Evolutionary conservation across 371 early-diverging fungal species (phyloP).

Genomic region (Zancudomyces culisetae): DNA sequence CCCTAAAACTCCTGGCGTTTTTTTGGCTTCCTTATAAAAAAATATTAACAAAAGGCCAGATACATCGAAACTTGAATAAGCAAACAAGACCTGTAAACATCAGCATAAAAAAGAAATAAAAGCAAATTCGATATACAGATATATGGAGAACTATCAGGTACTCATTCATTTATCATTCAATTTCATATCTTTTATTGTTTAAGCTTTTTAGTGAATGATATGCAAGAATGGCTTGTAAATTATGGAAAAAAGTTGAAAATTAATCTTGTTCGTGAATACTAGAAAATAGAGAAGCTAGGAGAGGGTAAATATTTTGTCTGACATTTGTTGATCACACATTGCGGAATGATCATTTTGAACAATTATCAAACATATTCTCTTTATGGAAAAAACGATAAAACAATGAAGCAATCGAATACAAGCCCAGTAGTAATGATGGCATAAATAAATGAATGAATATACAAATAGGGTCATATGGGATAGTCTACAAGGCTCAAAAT

Average conservation of each 20-base stretch:
- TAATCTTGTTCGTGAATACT: slow-evolving; percentile 3
- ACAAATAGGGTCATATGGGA: slow-evolving; percentile 68
- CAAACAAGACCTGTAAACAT: no score
- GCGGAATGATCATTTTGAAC: no score
- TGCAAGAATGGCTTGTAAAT: background rate
- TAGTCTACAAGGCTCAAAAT: slow-evolving; percentile 94
- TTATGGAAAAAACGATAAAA: no score
- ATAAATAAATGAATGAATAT: background rate
- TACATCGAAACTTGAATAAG: no score
- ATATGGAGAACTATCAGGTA: background rate
- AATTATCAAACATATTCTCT: no score
- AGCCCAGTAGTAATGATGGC: background rate
- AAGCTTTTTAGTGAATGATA: background rate
- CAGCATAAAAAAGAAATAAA: no score
- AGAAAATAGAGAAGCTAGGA: slow-evolving; percentile 85
- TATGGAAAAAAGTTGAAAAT: background rate
- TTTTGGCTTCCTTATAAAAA: no score
- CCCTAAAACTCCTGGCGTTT: no score
- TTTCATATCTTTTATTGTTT: background rate
- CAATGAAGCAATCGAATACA: background rate
- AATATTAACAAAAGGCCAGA: no score
- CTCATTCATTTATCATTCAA: background rate
- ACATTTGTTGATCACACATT: background rate
- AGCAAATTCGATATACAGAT: background rate
- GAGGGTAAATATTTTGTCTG: slow-evolving; percentile 34